Evolutionary conservation across 2,329 filamentous ascomycete species (phyloP), one percentile per base, ranked within the genome.

Genomic region (Dichotomopilus funicola): DNA sequence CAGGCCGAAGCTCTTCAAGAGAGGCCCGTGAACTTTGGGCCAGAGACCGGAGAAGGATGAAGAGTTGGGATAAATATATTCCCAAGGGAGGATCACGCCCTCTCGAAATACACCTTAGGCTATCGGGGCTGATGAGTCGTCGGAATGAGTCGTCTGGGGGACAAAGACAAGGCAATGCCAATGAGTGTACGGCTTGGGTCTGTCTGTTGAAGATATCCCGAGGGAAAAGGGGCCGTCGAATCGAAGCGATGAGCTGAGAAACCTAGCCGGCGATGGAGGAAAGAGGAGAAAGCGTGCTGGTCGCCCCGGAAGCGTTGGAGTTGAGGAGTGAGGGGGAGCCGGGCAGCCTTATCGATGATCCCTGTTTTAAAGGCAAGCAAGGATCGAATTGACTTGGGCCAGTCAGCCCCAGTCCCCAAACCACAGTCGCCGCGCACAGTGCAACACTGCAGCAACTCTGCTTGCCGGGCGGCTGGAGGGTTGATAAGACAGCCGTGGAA

Each of bases 261-360:
- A 4, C 38, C 36, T 46, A 31, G 50, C 42, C 13, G 19, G 33
- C 35, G 43, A 43, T 47, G 9, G 48, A 38, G 33, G 36, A 13
- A 44, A 46, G 12, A 9, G 10, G 45, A 48, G 31, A 40, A 44
- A 43, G 41, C 31, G 19, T 34, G 12, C 13, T 8, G 8, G 37
- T 38, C 37, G 37, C 10, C 33, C 6, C 41, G 12, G 11, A 7
- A 31, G 19, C 5, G 13, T 11, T 43, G 38, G 38, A 41, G 35
- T 51, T 12, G 42, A 53, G 45, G 31, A 44, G 47, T 57, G 52
- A 55, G 53, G 55, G 56, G 52, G 57, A 38, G 54, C 27, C 47
- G 47, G 43, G 57, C 54, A 59, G 61, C 58, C 62, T 65, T 65
- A 65, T 65, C 62, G 60, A 47, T 45, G 52, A 64, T 61, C 61